phyloP scores from a whole-genome alignment of 2,329 filamentous ascomycete genomes.

The Colletotrichum sp. region DNA sequence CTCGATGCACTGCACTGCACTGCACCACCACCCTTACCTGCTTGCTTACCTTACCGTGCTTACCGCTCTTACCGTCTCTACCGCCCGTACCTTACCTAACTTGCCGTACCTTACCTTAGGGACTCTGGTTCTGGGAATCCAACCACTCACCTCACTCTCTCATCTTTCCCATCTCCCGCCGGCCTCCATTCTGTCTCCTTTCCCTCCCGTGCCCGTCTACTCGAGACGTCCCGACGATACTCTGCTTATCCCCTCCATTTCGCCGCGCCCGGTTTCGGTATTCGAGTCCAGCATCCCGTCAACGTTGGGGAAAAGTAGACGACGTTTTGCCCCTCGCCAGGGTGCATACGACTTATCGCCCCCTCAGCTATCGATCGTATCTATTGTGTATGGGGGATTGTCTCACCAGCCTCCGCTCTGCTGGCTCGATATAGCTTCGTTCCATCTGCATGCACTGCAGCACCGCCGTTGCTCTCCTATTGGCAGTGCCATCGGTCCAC shows the following conservation, averaged over 20 bases:
- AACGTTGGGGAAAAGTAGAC: neutral
- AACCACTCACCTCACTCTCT: neutral
- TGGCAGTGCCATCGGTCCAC: neutral
- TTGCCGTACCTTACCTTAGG: neutral
- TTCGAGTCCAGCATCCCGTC: neutral
- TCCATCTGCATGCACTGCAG: slow-evolving; percentile 12
- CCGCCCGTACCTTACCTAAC: neutral
- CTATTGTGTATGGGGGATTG: neutral
- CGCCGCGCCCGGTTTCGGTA: neutral
- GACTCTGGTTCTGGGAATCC: neutral
- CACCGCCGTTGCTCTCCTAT: slow-evolving; percentile 5
- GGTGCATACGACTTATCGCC: neutral
- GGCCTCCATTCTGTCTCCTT: neutral
- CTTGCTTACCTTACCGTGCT: neutral
- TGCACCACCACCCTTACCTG: neutral
- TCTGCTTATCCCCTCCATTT: neutral
- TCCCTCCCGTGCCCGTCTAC: neutral
- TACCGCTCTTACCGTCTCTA: neutral
- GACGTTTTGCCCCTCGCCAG: neutral
- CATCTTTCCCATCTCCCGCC: neutral
- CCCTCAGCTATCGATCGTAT: neutral
- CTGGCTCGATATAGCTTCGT: slow-evolving; percentile 11
- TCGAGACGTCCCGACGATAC: neutral
- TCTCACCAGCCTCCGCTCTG: neutral
- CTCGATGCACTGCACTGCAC: neutral